Conservation (phyloP, 176 grass and related monocot genomes). For the Eragrostis nindensis region DNA sequence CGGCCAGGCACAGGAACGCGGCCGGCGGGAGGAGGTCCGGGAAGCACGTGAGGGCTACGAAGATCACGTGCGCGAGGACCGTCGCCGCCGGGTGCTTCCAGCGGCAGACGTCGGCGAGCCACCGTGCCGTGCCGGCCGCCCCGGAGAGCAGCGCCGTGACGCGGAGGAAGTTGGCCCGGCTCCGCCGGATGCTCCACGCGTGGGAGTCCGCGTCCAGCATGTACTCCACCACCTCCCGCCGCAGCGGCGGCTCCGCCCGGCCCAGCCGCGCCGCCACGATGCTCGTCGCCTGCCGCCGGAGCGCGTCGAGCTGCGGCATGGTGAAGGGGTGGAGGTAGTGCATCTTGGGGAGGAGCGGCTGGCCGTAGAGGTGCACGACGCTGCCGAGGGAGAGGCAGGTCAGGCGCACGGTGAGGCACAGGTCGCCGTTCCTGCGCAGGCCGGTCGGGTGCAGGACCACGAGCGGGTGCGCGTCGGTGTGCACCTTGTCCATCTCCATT, state of each 20-base stretch:
- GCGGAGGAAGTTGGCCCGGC: conserved; percentile 80
- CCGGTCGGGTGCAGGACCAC: conserved; percentile 59
- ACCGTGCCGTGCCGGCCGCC: conserved; percentile 36
- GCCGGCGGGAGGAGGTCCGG: conserved; percentile 74
- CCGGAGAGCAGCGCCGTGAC: conserved; percentile 54
- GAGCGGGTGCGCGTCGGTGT: conserved; percentile 53
- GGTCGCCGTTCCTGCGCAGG: conserved; percentile 72
- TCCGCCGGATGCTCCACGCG: conserved; percentile 78
- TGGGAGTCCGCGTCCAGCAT: conserved; percentile 70
- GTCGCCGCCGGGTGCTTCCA: conserved; percentile 70
- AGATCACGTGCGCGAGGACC: conserved; percentile 53
- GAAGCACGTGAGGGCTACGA: conserved; percentile 65
- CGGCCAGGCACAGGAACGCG: conserved; percentile 63
- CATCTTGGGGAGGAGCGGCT: conserved; percentile 62
- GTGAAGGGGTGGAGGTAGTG: conserved; percentile 69
- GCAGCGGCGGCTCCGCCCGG: conserved; percentile 67
- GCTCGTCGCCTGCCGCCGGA: conserved; percentile 63
- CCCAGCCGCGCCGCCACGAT: conserved; percentile 60
- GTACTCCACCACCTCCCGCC: conserved; percentile 80
- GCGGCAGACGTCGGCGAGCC: conserved; percentile 62
- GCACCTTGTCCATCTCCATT: conserved; percentile 60
- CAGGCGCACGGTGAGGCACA: conserved; percentile 72
- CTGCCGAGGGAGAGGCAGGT: conserved; percentile 61
- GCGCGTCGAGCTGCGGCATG: conserved; percentile 54
- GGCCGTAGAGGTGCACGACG: conserved; percentile 54